Conservation (phyloP, 768 basidiomycete species). For the Sporobolomyces roseus region DNA sequence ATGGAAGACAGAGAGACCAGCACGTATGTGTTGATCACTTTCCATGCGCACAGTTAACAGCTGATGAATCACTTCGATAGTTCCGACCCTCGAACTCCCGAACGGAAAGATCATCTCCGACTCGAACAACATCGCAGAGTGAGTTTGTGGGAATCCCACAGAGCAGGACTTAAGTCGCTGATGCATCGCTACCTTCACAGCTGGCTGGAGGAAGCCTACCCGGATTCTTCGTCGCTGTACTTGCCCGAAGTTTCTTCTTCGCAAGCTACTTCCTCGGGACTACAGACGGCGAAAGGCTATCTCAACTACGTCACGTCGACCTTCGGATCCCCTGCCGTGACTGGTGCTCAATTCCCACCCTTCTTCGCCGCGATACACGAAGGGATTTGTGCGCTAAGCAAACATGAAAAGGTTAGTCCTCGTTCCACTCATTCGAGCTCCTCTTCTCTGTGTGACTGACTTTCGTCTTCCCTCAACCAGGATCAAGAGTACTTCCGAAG, state of each 20-base stretch:
- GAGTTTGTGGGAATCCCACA: background rate
- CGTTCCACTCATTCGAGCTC: no score
- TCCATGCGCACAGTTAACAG: no score
- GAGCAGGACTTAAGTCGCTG: background rate
- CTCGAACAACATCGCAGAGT: conserved; percentile 28
- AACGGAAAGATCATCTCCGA: conserved; percentile 14
- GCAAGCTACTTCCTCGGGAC: background rate
- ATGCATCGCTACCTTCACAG: background rate
- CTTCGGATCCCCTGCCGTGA: conserved; percentile 3
- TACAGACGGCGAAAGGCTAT: background rate
- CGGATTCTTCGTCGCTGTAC: conserved; percentile 22
- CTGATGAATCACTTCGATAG: background rate
- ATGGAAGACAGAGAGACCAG: conserved; percentile 14
- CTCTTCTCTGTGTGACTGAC: background rate
- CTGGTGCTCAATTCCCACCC: background rate
- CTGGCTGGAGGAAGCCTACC: conserved; percentile 20
- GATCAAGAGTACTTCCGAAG: conserved; percentile 22
- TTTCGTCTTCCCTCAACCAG: background rate
- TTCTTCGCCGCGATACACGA: conserved; percentile 2
- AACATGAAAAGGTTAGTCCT: conserved; percentile 3
- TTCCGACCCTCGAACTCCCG: conserved; percentile 14
- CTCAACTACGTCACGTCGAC: conserved; percentile 8
- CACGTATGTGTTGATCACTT: conserved; percentile 1
- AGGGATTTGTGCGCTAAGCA: background rate
- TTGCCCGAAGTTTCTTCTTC: conserved; percentile 8